Conservation (phyloP, 192 early-diverging fungal genomes). For the Neocallimastix lanati region DNA sequence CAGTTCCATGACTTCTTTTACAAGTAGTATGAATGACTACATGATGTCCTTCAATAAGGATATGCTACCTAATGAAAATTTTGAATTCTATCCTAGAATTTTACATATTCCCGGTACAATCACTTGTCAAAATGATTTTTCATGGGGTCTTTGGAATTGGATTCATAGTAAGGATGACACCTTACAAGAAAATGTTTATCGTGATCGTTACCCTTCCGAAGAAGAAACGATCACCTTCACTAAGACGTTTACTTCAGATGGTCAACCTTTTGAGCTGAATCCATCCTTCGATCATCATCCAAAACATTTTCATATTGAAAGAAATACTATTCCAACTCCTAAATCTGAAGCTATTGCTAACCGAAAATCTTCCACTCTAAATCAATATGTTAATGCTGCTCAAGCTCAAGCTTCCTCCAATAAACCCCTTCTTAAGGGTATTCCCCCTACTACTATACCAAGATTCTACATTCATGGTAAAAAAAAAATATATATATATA, state of each 20-base stretch:
- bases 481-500: too few species aligned
- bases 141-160: neutral
- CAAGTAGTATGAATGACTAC: neutral
- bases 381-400: too few species aligned
- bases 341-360: neutral
- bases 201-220: neutral
- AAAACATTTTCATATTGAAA: neutral
- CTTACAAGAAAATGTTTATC: neutral
- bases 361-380: too few species aligned
- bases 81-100: neutral
- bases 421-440: neutral
- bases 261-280: neutral
- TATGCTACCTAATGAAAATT: neutral
- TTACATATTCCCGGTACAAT: neutral
- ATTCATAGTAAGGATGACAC: neutral
- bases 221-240: neutral
- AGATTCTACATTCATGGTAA: neutral
- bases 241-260: neutral
- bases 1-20: neutral
- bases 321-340: neutral
- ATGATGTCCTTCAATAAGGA: neutral
- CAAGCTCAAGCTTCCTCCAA: too few species aligned
- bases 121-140: neutral
- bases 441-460: neutral
- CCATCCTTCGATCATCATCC: neutral